These are phyloP conservation scores for Mortierella sp. DNA, from an alignment of 371 early-diverging fungal species.

Conservation along the genomic window DNA sequence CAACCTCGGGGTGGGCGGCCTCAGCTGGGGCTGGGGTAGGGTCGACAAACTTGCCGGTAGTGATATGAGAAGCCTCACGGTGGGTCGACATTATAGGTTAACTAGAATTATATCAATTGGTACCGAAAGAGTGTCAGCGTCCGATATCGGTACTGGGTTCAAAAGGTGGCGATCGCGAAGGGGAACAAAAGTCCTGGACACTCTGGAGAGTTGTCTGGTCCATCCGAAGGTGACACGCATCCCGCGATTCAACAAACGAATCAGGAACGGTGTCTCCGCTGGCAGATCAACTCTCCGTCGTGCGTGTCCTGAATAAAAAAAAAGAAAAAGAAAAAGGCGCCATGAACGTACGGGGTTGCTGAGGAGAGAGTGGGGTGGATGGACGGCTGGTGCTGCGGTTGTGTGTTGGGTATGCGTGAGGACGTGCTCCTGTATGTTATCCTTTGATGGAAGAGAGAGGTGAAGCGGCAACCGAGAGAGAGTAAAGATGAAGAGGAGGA, in stretches of 20 bases:
- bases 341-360: background rate
- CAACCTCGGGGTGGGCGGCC: slow-evolving; percentile 88
- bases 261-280: background rate
- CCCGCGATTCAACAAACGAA: background rate
- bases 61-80: slow-evolving; percentile 44
- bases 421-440: too few species aligned
- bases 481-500: background rate
- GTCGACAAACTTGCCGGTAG: slow-evolving; percentile 72
- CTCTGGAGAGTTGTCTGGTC: too few species aligned
- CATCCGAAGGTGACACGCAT: background rate
- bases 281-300: background rate
- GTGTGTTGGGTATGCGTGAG: too few species aligned
- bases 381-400: too few species aligned
- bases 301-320: background rate
- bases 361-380: background rate
- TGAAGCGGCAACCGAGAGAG: background rate
- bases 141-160: background rate
- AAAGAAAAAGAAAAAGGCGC: background rate
- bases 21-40: slow-evolving; percentile 80
- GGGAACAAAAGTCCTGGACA: background rate
- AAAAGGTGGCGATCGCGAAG: background rate
- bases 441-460: background rate
- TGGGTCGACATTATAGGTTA: slow-evolving; percentile 35
- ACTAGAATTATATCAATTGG: background rate
- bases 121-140: background rate